A percentile compares a stretch with the other conserved stretches of the same genome.
Evolutionary conservation across 1,284 basidiomycete genomes (phyloP).

Genomic region (Grifola frondosa): DNA sequence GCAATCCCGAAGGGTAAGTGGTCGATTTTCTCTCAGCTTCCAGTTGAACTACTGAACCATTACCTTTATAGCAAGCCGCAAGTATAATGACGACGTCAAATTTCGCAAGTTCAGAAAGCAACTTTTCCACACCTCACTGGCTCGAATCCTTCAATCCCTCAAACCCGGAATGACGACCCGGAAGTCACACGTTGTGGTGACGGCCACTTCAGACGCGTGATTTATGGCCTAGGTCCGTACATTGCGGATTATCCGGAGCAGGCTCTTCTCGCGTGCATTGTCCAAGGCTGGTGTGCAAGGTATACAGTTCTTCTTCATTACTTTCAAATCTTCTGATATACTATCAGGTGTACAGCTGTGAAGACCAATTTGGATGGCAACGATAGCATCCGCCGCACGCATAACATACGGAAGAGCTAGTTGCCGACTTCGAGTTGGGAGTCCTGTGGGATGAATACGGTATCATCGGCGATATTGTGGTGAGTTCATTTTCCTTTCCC

Average conservation of each 20-base stretch:
- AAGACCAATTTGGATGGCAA: slow-evolving; percentile 11
- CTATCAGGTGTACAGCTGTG: slow-evolving; percentile 11
- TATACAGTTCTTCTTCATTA: background rate
- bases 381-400: background rate
- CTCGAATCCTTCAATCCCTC: slow-evolving; percentile 4
- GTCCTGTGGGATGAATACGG: slow-evolving; percentile 20
- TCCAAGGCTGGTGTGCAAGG: slow-evolving; percentile 17
- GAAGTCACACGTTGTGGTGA: slow-evolving; percentile 21
- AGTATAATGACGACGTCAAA: background rate
- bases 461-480: slow-evolving; percentile 15
- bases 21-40: background rate
- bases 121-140: slow-evolving; percentile 10
- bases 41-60: slow-evolving; percentile 5
- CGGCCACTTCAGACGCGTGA: slow-evolving; percentile 8
- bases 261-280: slow-evolving; percentile 6
- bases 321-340: background rate
- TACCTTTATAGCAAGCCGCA: slow-evolving; percentile 9
- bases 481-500: background rate
- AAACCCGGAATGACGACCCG: slow-evolving; percentile 6
- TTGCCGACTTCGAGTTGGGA: slow-evolving; percentile 1
- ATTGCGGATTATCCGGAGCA: slow-evolving; percentile 20
- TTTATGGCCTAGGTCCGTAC: slow-evolving; percentile 15
- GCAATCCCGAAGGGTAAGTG: slow-evolving; percentile 17
- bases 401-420: slow-evolving; percentile 9
- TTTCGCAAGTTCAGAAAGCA: slow-evolving; percentile 12